phyloP scores from a whole-genome alignment of 768 basidiomycete genomes.

The Leccinum obscurum region DNA sequence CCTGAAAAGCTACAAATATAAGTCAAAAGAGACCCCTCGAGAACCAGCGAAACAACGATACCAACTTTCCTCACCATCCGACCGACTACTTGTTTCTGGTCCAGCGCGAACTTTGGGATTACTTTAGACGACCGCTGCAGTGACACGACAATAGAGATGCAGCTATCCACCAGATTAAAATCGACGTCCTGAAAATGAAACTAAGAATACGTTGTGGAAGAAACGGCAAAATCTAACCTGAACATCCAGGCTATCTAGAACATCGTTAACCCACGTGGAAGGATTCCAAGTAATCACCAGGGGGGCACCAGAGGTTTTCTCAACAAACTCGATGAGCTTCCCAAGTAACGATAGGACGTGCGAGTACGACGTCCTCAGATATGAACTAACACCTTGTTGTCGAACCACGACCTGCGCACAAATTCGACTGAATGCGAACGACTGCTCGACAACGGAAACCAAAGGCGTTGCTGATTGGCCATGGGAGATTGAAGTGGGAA shows the following conservation, averaged over 20 bases:
- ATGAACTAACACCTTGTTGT: conserved; percentile 31
- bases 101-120: conserved; percentile 52
- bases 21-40: conserved; percentile 3
- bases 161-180: conserved; percentile 70
- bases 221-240: conserved; percentile 42
- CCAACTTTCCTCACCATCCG: conserved; percentile 58
- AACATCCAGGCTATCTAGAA: conserved; percentile 55
- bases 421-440: conserved; percentile 45
- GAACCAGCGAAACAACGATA: background rate
- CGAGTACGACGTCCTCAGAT: conserved; percentile 52
- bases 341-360: conserved; percentile 52
- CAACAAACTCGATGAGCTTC: conserved; percentile 47
- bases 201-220: conserved; percentile 2
- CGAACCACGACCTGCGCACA: conserved; percentile 43
- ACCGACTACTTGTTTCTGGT: conserved; percentile 54
- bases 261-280: conserved; percentile 54
- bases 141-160: conserved; percentile 54
- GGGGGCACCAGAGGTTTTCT: conserved; percentile 31
- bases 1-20: conserved; percentile 54
- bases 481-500: conserved; percentile 30
- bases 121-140: conserved; percentile 53
- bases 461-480: conserved; percentile 45
- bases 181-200: conserved; percentile 33
- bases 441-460: conserved; percentile 54
- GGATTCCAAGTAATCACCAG: conserved; percentile 59